Evolutionary conservation across 352 stramenopile genomes (phyloP).

Genomic region (Phytopythium helicoides): DNA sequence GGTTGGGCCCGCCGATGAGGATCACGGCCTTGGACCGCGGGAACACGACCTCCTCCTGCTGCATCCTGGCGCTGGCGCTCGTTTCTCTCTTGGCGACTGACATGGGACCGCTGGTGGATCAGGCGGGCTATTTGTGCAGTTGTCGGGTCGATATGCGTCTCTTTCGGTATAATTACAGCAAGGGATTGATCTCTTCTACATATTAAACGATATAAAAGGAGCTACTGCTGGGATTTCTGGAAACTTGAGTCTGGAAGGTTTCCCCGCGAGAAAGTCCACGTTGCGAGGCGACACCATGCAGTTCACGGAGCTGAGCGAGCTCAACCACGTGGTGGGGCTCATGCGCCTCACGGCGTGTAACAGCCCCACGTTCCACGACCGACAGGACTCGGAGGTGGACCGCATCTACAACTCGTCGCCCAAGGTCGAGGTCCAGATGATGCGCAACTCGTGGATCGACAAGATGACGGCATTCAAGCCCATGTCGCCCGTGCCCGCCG

Average conservation of each 20-base stretch:
- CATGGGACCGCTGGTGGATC: too few species aligned
- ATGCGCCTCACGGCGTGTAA: constrained; percentile 80
- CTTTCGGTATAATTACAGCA: too few species aligned
- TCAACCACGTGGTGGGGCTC: constrained; percentile 80
- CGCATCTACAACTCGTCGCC: constrained; percentile 89
- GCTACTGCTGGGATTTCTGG: too few species aligned
- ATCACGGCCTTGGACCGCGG: constrained; percentile 84
- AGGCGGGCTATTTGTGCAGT: too few species aligned
- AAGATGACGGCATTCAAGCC: constrained; percentile 81
- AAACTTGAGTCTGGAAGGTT: too few species aligned
- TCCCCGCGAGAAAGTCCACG: too few species aligned
- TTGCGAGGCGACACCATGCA: constrained; percentile 43
- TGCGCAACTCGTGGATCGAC: constrained; percentile 89
- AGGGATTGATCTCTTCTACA: too few species aligned
- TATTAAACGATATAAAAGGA: too few species aligned
- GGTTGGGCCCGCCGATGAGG: constrained; percentile 83
- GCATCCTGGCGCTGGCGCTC: background rate
- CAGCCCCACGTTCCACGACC: constrained; percentile 88
- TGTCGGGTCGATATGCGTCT: too few species aligned
- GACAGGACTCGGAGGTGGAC: constrained; percentile 88
- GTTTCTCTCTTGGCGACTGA: background rate
- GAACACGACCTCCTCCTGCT: constrained; percentile 47
- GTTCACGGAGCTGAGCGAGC: constrained; percentile 87
- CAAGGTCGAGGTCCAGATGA: constrained; percentile 77
- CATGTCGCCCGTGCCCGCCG: constrained; percentile 13